phyloP scores from a whole-genome alignment of 1,284 basidiomycete genomes.

The Sanguinoderma infundibulare region DNA sequence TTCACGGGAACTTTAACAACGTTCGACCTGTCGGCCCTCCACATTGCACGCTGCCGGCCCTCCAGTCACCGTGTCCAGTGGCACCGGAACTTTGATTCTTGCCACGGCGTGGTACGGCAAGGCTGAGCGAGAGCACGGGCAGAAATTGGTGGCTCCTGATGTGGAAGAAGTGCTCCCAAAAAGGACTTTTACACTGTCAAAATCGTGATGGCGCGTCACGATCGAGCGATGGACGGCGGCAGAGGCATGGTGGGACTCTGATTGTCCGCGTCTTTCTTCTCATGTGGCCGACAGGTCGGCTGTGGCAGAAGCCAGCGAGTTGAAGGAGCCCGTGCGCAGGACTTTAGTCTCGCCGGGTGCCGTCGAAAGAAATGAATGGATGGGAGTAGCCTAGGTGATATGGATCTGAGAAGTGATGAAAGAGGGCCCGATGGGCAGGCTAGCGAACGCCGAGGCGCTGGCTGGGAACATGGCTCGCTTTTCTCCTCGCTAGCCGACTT shows the following conservation, averaged over 20 bases:
- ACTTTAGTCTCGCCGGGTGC: neutral
- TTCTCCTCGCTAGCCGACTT: neutral
- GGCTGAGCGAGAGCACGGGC: neutral
- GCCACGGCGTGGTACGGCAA: neutral
- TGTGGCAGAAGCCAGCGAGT: neutral
- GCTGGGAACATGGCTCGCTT: slow-evolving; percentile 20
- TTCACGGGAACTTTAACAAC: neutral
- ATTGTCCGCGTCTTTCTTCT: neutral
- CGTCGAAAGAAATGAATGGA: neutral
- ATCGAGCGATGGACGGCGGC: neutral
- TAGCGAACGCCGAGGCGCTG: slow-evolving; percentile 18
- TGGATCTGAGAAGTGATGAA: slow-evolving; percentile 20
- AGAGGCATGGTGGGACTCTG: neutral
- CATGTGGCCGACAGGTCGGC: neutral
- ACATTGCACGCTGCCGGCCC: neutral
- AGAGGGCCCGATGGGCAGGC: slow-evolving; percentile 1
- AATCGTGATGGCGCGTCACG: slow-evolving; percentile 13
- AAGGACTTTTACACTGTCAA: slow-evolving; percentile 17
- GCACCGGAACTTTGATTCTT: slow-evolving; percentile 6
- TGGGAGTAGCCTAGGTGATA: slow-evolving; percentile 23
- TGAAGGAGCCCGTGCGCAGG: neutral
- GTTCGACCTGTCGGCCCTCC: neutral
- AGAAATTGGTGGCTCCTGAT: neutral
- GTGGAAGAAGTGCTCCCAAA: neutral
- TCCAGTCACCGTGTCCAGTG: too few relatives aligned